Percentiles rank a stretch among this genome's conserved stretches.
phyloP scores from a whole-genome alignment of 1,284 basidiomycete species.

The Takashimella koratensis region DNA sequence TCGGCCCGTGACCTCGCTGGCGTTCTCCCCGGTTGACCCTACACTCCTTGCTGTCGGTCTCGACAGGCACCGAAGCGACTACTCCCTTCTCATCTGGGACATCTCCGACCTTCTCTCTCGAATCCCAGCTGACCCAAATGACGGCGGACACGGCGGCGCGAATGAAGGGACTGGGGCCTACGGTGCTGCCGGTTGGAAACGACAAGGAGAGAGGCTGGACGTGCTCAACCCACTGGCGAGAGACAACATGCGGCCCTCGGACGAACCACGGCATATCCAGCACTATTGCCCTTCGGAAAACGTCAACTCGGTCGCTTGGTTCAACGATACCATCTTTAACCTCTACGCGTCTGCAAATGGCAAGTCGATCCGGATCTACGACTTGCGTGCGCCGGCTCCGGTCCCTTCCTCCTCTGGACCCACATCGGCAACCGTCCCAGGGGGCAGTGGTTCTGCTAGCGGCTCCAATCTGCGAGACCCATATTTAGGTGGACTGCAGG shows the following conservation, averaged over 20 bases:
- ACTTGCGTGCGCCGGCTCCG: conserved; percentile 31
- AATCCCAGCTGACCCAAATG: conserved; percentile 16
- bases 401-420: conserved; percentile 9
- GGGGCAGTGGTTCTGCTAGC: background rate
- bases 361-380: conserved; percentile 39
- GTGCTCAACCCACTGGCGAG: background rate
- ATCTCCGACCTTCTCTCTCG: conserved; percentile 30
- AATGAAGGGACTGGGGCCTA: conserved; percentile 9
- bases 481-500: background rate
- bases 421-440: conserved; percentile 1
- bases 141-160: too few relatives aligned
- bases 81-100: conserved; percentile 47
- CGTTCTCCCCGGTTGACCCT: conserved; percentile 40
- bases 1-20: conserved; percentile 38
- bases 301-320: conserved; percentile 37
- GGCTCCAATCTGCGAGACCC: background rate
- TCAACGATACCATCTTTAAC: conserved; percentile 16
- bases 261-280: conserved; percentile 39
- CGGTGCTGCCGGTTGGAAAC: conserved; percentile 9
- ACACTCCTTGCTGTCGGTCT: conserved; percentile 41
- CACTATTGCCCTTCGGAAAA: conserved; percentile 44
- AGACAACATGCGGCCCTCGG: background rate
- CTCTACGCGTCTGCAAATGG: conserved; percentile 37
- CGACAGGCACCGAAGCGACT: conserved; percentile 46
- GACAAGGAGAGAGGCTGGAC: conserved; percentile 30